A percentile compares a stretch with the other conserved stretches of the same genome.
phyloP scores from a whole-genome alignment of 768 basidiomycete genomes.

The Mycena belliarum region DNA sequence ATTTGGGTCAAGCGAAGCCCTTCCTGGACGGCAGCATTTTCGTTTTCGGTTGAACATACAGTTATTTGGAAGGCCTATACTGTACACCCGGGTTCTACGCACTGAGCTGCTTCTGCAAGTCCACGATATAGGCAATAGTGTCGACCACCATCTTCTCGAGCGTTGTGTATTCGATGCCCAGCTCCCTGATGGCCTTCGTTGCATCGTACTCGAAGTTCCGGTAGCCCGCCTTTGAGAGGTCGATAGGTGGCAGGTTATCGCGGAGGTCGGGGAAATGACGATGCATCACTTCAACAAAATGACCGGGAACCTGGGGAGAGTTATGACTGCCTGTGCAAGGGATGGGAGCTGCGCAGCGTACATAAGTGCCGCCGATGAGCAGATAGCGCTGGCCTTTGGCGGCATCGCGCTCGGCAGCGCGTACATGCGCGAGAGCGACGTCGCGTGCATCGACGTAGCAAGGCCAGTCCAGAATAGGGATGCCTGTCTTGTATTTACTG shows the following conservation, averaged over 20 bases:
- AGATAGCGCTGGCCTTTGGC: conserved; percentile 50
- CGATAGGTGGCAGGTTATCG: neutral
- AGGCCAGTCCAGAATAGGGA: neutral
- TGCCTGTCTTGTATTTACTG: neutral
- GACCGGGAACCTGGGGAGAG: neutral
- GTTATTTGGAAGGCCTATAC: too few species aligned
- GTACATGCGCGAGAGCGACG: conserved; percentile 46
- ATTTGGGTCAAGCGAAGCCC: too few species aligned
- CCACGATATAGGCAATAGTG: neutral
- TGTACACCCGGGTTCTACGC: too few species aligned
- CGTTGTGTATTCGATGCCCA: neutral
- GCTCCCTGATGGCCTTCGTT: neutral
- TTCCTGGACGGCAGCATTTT: too few species aligned
- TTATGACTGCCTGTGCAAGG: neutral
- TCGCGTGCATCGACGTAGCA: conserved; percentile 42
- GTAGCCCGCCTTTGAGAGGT: too few species aligned
- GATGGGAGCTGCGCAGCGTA: neutral
- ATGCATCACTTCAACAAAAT: neutral
- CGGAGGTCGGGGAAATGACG: conserved; percentile 1
- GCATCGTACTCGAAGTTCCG: neutral
- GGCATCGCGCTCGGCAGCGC: conserved; percentile 41
- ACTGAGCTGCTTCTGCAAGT: neutral
- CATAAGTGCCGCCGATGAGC: neutral
- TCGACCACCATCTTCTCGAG: neutral
- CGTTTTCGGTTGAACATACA: too few species aligned